Conservation (phyloP, 805 yeast genomes). For the Candida andamanensis region DNA sequence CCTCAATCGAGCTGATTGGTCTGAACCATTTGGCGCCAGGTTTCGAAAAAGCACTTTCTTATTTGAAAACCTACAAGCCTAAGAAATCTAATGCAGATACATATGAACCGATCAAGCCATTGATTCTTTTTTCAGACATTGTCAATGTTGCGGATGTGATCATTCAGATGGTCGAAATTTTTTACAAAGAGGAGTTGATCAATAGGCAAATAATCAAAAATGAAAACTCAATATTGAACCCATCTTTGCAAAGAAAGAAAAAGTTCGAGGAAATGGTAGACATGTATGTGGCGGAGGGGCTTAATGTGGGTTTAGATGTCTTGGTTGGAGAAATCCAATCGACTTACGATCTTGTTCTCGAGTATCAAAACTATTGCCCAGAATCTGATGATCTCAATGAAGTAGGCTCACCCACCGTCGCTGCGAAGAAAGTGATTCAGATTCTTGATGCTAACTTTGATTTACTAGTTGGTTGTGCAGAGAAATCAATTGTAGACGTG, state of each 20-base stretch:
- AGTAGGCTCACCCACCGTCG: constrained; percentile 43
- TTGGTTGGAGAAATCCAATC: constrained; percentile 75
- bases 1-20: constrained; percentile 58
- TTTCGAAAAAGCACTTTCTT: constrained; percentile 70
- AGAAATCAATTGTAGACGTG: constrained; percentile 81
- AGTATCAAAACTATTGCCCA: constrained; percentile 45
- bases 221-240: constrained; percentile 72
- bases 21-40: constrained; percentile 78
- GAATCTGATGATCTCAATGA: constrained; percentile 33
- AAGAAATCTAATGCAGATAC: constrained; percentile 19
- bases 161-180: constrained; percentile 86
- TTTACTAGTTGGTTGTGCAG: constrained; percentile 75
- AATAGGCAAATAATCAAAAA: constrained; percentile 55
- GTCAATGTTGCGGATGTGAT: constrained; percentile 91
- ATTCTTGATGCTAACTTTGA: constrained; percentile 68
- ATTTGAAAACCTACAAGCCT: constrained; percentile 71
- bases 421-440: constrained; percentile 59
- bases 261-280: constrained; percentile 78
- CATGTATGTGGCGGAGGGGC: constrained; percentile 86
- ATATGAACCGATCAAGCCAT: constrained; percentile 61
- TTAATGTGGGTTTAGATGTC: constrained; percentile 88
- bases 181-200: constrained; percentile 79
- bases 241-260: constrained; percentile 73
- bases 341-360: constrained; percentile 21
- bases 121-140: constrained; percentile 80